Base-by-base conservation (phyloP, 1,284 basidiomycete genomes). In the Malassezia pachydermatis region DNA sequence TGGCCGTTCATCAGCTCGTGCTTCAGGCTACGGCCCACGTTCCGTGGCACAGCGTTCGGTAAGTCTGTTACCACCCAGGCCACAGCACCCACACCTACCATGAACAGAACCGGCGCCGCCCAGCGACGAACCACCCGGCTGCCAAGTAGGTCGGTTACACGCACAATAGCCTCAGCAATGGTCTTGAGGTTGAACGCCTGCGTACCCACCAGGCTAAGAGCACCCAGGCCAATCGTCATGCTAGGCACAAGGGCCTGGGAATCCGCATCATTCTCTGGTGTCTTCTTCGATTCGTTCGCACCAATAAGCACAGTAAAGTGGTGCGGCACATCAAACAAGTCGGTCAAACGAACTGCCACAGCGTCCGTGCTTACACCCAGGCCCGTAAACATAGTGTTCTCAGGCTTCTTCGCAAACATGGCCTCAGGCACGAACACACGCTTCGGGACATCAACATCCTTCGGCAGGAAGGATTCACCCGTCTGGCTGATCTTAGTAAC, bases 361-460 rank as follows among this genome's bases (percentile, higher is more conserved):
- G 67, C 45, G 20, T 66, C 62, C 5, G 55, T 40, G 27, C 52
- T 46, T 14, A 71, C 51, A 2, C 68, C 67, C 4, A 71, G 53
- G 0, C 67, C 65, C 2, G 62, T 58, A 11, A 71, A 36, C 73
- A 65, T 76, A 75, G 41, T 73, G 69, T 22, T 74, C 4, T 73
- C 45, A 76, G 76, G 63, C 77, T 81, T 55, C 76, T 78, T 37
- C 76, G 67, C 32, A 75, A 98, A 99, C 94, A 99, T 98, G 16
- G 86, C 89, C 66, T 90, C 84, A 10, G 92, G 86, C 75, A 88
- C 82, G 77, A 99, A 98, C 10, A 90, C 81, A 8, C 88, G 78
- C 42, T 62, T 48, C 4, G 58, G 54, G 37, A 57, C 53, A 43
- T 64, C 56, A 2, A 48, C 54, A 24, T 61, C 46, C 10, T 48